Conservation (phyloP, 2,329 filamentous ascomycete species). For the Aspergillus japonicus region DNA sequence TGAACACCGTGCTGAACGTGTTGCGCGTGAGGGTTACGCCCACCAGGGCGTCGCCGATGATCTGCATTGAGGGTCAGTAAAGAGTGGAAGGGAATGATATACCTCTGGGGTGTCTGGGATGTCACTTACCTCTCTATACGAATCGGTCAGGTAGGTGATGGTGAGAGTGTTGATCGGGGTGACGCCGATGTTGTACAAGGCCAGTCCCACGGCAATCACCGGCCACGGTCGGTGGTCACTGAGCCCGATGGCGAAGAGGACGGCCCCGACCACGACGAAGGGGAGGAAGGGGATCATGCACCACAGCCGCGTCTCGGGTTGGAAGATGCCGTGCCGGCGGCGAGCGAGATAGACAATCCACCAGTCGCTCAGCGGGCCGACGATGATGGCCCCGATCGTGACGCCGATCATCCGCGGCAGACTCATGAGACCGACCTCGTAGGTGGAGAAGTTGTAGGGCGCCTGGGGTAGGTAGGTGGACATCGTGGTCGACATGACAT, state of each 20-base stretch:
- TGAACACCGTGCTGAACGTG: too few species aligned
- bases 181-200: conserved; percentile 2
- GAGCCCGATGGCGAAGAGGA: too few species aligned
- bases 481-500: conserved; percentile 38
- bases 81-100: too few species aligned
- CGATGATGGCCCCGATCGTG: not conserved
- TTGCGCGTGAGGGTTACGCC: too few species aligned
- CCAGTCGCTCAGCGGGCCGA: conserved; percentile 32
- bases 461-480: conserved; percentile 38
- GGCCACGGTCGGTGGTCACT: too few species aligned
- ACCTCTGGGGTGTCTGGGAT: too few species aligned
- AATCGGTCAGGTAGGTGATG: conserved; percentile 31
- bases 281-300: conserved; percentile 8
- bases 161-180: conserved; percentile 25
- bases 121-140: conserved; percentile 14
- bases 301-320: conserved; percentile 49
- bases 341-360: conserved; percentile 37
- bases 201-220: too few species aligned
- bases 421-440: conserved; percentile 41
- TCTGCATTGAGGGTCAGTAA: too few species aligned
- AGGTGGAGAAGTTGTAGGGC: conserved; percentile 43
- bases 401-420: conserved; percentile 43
- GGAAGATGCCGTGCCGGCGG: conserved; percentile 42
- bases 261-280: not conserved
- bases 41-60: too few species aligned